Conservation (phyloP, 805 yeast species). For the Candida pseudoglaebosa region DNA sequence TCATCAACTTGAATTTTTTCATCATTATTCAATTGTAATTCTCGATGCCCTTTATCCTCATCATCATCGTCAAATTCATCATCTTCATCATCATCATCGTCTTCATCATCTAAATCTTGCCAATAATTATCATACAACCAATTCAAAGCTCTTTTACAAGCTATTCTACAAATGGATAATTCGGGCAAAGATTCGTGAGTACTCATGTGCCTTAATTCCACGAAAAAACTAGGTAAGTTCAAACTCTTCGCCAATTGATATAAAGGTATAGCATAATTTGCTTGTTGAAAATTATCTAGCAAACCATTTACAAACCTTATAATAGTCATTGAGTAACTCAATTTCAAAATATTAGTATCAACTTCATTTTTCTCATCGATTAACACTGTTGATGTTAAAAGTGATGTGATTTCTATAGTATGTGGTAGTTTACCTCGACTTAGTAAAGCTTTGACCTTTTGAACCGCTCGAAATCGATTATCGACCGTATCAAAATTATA, state of each 20-base stretch:
- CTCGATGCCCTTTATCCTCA: not conserved
- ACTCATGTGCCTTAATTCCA: conserved; percentile 83
- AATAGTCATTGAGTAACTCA: conserved; percentile 68
- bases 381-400: conserved; percentile 48
- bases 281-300: conserved; percentile 80
- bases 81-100: conserved; percentile 16
- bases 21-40: conserved; percentile 4
- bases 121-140: conserved; percentile 81
- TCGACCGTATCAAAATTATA: conserved; percentile 35
- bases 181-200: conserved; percentile 87
- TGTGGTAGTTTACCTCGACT: conserved; percentile 69
- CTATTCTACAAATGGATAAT: conserved; percentile 59
- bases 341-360: conserved; percentile 38
- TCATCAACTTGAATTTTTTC: conserved; percentile 9
- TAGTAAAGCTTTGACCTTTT: conserved; percentile 48
- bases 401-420: conserved; percentile 63
- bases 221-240: conserved; percentile 74
- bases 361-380: conserved; percentile 9
- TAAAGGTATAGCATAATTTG: conserved; percentile 73
- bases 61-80: conserved; percentile 15
- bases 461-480: conserved; percentile 43
- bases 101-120: conserved; percentile 36
- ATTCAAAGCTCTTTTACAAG: conserved; percentile 54
- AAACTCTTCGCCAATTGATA: conserved; percentile 66
- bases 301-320: conserved; percentile 89